Percentiles rank a stretch among this genome's conserved stretches.
Evolutionary conservation across 192 early-diverging fungal species (phyloP).

Genomic region (Coemansia guatemalensis): DNA sequence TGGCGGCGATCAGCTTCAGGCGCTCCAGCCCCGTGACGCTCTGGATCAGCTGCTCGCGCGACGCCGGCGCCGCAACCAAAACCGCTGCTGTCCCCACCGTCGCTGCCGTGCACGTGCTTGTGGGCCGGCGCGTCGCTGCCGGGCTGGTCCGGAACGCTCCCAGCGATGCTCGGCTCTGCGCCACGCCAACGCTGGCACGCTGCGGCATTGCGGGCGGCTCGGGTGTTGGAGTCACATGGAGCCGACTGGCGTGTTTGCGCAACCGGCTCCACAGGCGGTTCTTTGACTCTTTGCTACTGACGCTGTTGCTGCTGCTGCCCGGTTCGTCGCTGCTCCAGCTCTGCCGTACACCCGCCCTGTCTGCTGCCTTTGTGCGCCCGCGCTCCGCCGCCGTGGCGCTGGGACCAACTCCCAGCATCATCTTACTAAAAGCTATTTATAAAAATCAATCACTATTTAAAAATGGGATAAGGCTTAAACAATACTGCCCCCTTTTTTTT

Average conservation of each 20-base stretch:
- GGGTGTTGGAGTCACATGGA: constrained; percentile 9
- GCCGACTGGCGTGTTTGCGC: constrained; percentile 39
- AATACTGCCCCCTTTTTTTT: not conserved
- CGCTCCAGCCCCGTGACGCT: constrained; percentile 12
- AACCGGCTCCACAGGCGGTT: constrained; percentile 44
- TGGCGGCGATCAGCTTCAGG: constrained; percentile 11
- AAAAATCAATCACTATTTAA: not conserved
- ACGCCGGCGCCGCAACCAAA: not conserved
- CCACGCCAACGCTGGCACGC: not conserved
- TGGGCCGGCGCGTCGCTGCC: not conserved
- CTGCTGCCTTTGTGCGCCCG: constrained; percentile 1
- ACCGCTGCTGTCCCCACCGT: not conserved
- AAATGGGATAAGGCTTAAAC: not conserved
- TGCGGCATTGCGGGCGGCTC: constrained; percentile 3
- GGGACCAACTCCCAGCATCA: constrained; percentile 32
- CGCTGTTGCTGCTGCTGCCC: constrained; percentile 35
- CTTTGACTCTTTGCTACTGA: constrained; percentile 24
- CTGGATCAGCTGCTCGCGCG: constrained; percentile 14
- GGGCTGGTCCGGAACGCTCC: constrained; percentile 2
- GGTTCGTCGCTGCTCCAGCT: constrained; percentile 56
- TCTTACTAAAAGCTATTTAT: not conserved
- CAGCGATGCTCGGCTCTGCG: not conserved
- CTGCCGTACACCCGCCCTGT: constrained; percentile 21
- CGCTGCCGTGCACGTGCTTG: constrained; percentile 3
- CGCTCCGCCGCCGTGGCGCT: not conserved